phyloP scores from a whole-genome alignment of 148 eudicot genomes.

The Amaranthus cruentus region DNA sequence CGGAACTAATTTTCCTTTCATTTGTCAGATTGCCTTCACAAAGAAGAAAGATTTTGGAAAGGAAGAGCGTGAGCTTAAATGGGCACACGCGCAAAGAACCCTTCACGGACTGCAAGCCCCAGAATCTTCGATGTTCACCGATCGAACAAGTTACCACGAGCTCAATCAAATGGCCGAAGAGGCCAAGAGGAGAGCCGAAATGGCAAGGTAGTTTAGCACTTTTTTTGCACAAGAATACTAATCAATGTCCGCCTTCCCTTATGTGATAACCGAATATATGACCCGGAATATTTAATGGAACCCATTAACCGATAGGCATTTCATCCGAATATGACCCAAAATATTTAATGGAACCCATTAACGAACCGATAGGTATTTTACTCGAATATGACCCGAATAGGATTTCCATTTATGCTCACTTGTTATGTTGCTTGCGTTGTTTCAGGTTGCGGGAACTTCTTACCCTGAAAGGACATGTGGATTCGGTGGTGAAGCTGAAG shows the following conservation, averaged over 20 bases:
- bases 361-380: background rate
- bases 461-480: constrained; percentile 41
- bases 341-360: background rate
- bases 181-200: constrained; percentile 90
- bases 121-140: constrained; percentile 61
- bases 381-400: background rate
- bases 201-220: constrained; percentile 52
- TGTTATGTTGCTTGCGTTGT: constrained; percentile 1
- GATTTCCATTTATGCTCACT: background rate
- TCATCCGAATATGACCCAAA: background rate
- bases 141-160: constrained; percentile 55
- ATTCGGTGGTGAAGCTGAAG: constrained; percentile 41
- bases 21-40: constrained; percentile 74
- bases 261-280: background rate
- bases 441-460: constrained; percentile 39
- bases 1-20: constrained; percentile 7
- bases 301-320: background rate
- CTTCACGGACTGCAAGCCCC: constrained; percentile 87
- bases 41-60: constrained; percentile 92
- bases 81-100: constrained; percentile 96
- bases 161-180: constrained; percentile 95
- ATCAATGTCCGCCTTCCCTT: background rate
- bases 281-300: background rate
- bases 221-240: background rate
- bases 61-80: constrained; percentile 84